phyloP scores from a whole-genome alignment of 2,329 filamentous ascomycete genomes.

The Colletotrichum godetiae region DNA sequence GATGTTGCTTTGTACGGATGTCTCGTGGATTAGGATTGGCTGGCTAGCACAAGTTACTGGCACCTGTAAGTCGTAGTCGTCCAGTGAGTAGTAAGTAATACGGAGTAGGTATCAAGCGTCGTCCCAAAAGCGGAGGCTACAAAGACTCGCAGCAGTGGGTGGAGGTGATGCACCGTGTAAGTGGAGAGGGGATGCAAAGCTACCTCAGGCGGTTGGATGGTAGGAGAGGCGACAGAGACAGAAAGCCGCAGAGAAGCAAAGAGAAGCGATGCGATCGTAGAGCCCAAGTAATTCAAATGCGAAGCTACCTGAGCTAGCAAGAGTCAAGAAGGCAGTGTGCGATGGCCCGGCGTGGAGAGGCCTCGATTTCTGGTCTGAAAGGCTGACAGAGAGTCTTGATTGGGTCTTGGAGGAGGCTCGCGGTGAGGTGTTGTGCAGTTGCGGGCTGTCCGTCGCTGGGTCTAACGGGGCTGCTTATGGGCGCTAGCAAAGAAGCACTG shows the following conservation, averaged over 20 bases:
- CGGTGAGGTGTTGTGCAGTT: constrained; percentile 35
- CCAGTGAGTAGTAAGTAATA: constrained; percentile 9
- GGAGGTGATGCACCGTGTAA: constrained; percentile 7
- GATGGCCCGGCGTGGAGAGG: neutral
- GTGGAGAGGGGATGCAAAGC: constrained; percentile 6
- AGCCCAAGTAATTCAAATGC: neutral
- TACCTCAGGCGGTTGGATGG: neutral
- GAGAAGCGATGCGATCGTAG: neutral
- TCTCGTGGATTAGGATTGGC: constrained; percentile 20
- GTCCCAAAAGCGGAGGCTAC: constrained; percentile 1
- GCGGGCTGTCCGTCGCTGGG: constrained; percentile 30
- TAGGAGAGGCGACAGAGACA: constrained; percentile 1
- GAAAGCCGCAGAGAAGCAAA: neutral
- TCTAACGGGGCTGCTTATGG: constrained; percentile 26
- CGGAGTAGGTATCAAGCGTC: constrained; percentile 2
- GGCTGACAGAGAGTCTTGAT: constrained; percentile 15
- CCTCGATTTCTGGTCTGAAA: constrained; percentile 16
- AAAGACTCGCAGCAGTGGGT: constrained; percentile 19
- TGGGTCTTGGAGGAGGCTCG: constrained; percentile 14
- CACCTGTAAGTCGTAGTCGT: constrained; percentile 19
- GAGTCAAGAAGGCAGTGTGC: constrained; percentile 5
- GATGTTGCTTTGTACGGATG: constrained; percentile 4
- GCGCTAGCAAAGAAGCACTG: constrained; percentile 21
- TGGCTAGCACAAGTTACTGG: neutral
- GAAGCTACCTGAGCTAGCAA: constrained; percentile 6